A percentile compares a stretch with the other conserved stretches of the same genome.
Conservation (phyloP, 2,329 filamentous ascomycete genomes). For the Thielaviopsis musarum region DNA sequence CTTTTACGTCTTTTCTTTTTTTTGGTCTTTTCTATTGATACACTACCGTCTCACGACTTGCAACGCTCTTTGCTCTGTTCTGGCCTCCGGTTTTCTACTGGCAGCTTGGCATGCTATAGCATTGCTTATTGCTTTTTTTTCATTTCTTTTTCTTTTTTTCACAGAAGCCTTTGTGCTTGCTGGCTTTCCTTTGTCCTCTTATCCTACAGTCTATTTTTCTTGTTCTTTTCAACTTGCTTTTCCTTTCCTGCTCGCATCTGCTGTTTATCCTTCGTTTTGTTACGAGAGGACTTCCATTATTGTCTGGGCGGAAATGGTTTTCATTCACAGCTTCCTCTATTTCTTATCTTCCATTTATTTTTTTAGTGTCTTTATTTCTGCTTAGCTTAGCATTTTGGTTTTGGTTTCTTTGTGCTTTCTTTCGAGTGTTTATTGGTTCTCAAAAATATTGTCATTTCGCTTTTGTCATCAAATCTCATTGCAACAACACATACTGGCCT, state of each 20-base stretch:
- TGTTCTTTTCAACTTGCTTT: background rate
- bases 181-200: background rate
- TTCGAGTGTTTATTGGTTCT: background rate
- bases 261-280: background rate
- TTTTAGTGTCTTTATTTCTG: background rate
- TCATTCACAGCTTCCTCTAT: background rate
- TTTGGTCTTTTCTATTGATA: background rate
- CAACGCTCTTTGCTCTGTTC: background rate
- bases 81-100: background rate
- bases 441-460: background rate
- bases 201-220: background rate
- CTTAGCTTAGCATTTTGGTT: background rate
- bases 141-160: background rate
- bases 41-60: background rate
- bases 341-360: background rate
- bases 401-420: background rate
- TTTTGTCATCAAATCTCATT: background rate
- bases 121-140: background rate
- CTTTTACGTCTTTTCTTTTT: constrained; percentile 1
- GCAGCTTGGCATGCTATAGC: background rate
- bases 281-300: background rate
- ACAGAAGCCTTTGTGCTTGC: background rate
- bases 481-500: background rate
- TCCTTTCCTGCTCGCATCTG: background rate
- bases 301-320: background rate